These are phyloP conservation scores for Trametes versicolor DNA, from an alignment of 1,284 basidiomycete genomes.

Conservation along the genomic window DNA sequence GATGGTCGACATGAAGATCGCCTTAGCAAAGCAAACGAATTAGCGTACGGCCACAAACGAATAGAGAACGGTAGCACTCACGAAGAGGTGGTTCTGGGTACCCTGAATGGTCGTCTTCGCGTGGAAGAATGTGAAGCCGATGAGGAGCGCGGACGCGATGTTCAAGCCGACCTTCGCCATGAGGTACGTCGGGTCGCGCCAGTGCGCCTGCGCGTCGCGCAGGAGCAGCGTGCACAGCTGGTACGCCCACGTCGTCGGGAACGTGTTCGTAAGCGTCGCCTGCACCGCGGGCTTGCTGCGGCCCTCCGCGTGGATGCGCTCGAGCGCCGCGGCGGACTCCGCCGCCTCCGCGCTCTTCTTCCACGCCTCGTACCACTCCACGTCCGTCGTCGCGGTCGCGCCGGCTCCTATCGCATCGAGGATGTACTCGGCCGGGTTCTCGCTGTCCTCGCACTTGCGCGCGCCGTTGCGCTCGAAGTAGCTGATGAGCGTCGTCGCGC, in stretches of 20 bases:
- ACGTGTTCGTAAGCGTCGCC: constrained; percentile 50
- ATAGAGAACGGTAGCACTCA: constrained; percentile 31
- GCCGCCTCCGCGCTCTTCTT: constrained; percentile 41
- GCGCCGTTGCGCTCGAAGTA: constrained; percentile 79
- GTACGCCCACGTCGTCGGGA: constrained; percentile 57
- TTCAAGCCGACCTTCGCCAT: constrained; percentile 77
- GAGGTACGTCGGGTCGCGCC: constrained; percentile 79
- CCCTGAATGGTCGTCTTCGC: constrained; percentile 74
- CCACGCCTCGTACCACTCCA: constrained; percentile 50
- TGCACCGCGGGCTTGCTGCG: constrained; percentile 42
- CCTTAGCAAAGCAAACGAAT: constrained; percentile 32
- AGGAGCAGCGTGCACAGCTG: constrained; percentile 57
- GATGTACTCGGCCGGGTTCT: constrained; percentile 73
- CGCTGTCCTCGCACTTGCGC: constrained; percentile 47
- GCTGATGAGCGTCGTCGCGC: constrained; percentile 62
- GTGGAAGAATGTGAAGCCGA: constrained; percentile 78
- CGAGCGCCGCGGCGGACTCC: constrained; percentile 41
- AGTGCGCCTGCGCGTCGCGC: constrained; percentile 64
- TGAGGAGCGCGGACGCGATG: constrained; percentile 65
- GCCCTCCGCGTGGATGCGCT: constrained; percentile 47
- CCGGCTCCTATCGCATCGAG: constrained; percentile 77
- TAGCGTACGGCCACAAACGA: too few relatives aligned
- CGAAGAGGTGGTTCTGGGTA: constrained; percentile 87
- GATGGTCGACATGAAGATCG: constrained; percentile 59
- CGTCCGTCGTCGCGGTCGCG: constrained; percentile 45